Evolutionary conservation across 345 rosid genomes (phyloP), one percentile per base, ranked within the genome.

Genomic region (Bruguiera gymnorhiza): DNA sequence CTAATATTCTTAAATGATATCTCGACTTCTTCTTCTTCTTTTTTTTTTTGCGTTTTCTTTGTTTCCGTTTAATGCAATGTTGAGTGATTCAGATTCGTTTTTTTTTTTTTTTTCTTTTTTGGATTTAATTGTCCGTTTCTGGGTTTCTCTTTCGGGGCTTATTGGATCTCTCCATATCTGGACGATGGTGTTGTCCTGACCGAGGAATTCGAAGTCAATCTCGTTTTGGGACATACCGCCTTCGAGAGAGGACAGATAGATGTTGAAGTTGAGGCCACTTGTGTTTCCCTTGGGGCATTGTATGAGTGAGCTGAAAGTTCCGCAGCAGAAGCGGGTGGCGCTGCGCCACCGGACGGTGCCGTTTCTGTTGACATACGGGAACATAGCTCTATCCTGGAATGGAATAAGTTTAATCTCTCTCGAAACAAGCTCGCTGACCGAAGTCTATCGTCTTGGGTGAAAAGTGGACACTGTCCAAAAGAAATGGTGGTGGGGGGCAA

Each of bases 141-240:
- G 24, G 24, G 24, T 23, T 23, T 23, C 24, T 23, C 24, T 23
- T 23, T 23, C 24, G 24, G 24, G 24, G 24, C 24, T 24, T 24
- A 24, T 24, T 24, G 24, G 24, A 24, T 24, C 24, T 24, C 24
- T 24, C 24, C 0, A 24, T 24, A 24, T 85, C 69, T 85, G 86
- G 15, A 83, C 74, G 8, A 77, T 74, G 62, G 80, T 78, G 65
- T 64, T 78, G 78, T 85, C 86, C 66, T 82, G 85, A 73, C 89
- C 92, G 0, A 87, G 75, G 81, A 87, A 87, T 76, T 85, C 92
- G 64, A 87, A 85, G 75, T 87, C 92, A 71, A 87, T 85, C 84
- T 82, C 89, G 67, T 85, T 87, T 50, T 82, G 89, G 65, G 89
- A 82, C 73, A 79, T 82, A 76, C 85, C 83, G 21, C 89, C 91